A percentile compares a stretch with the other conserved stretches of the same genome.
These are phyloP conservation scores for Boeremia lycopersici DNA, from an alignment of 2,329 filamentous ascomycete species.

Conservation along the genomic window DNA sequence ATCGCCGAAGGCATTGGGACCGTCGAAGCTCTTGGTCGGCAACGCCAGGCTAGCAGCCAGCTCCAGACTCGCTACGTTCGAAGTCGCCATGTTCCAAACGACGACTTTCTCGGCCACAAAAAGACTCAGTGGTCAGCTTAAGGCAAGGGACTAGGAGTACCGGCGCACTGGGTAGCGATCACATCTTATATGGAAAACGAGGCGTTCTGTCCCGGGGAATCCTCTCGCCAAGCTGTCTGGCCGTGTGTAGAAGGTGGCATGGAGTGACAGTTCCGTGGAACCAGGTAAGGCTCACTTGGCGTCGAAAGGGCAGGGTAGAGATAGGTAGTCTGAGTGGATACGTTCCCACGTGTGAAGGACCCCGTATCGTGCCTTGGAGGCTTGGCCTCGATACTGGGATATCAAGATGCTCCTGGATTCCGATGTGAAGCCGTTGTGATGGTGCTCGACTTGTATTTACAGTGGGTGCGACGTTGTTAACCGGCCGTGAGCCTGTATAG, in stretches of 20 bases:
- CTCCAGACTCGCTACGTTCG: background rate
- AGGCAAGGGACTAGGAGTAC: background rate
- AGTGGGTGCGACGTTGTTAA: background rate
- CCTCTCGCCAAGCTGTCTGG: slow-evolving; percentile 1
- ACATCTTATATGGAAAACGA: background rate
- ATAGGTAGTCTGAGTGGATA: background rate
- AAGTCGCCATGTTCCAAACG: background rate
- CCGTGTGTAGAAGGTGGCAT: background rate
- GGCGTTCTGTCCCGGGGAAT: background rate
- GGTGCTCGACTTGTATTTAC: background rate
- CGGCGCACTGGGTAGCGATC: background rate
- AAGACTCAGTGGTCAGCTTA: background rate
- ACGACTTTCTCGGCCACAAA: background rate
- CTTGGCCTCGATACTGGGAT: background rate
- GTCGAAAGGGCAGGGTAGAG: background rate
- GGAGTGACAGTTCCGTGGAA: background rate
- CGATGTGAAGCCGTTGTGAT: background rate
- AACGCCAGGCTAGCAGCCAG: background rate
- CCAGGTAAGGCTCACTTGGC: background rate
- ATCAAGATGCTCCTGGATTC: background rate
- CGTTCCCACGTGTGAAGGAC: background rate
- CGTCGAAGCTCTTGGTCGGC: background rate
- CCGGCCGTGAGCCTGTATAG: background rate
- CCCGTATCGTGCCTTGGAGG: background rate
- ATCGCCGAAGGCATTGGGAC: background rate